Evolutionary conservation across 1,139 yeast genomes (phyloP).

Genomic region (Hyphopichia pseudoburtonii): DNA sequence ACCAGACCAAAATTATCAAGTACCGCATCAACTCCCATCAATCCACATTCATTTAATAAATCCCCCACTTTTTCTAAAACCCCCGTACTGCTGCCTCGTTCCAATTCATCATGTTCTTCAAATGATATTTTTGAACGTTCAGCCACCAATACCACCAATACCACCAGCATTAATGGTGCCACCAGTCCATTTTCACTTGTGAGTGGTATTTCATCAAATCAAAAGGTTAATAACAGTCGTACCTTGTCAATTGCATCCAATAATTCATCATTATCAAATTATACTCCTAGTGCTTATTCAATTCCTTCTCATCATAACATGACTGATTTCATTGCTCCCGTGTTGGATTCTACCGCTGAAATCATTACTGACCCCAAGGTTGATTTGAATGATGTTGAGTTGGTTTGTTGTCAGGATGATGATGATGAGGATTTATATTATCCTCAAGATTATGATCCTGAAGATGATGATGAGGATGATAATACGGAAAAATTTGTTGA

Average conservation of each 20-base stretch:
- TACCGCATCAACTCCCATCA: not conserved
- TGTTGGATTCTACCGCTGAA: conserved; percentile 33
- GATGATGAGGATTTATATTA: too few relatives aligned
- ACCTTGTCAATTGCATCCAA: conserved; percentile 3
- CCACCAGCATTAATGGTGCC: too few relatives aligned
- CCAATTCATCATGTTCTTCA: not conserved
- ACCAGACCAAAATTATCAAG: not conserved
- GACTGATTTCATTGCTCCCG: conserved; percentile 32
- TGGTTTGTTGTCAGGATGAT: conserved; percentile 25
- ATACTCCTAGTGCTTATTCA: conserved; percentile 7
- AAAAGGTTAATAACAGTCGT: not conserved
- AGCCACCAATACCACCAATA: not conserved
- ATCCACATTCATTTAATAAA: not conserved
- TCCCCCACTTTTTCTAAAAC: not conserved
- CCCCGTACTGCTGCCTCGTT: not conserved
- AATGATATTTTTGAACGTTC: conserved; percentile 4
- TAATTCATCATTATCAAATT: conserved; percentile 1
- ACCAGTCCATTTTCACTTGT: not conserved
- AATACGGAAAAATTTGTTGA: conserved; percentile 2
- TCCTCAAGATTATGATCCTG: too few relatives aligned
- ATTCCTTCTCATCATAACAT: conserved; percentile 26
- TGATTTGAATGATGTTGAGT: conserved; percentile 24
- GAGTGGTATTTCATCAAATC: not conserved
- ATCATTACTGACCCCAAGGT: conserved; percentile 28
- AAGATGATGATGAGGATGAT: conserved; percentile 3